phyloP scores from a whole-genome alignment of 148 eudicot species.

The Rhododendron vialii region DNA sequence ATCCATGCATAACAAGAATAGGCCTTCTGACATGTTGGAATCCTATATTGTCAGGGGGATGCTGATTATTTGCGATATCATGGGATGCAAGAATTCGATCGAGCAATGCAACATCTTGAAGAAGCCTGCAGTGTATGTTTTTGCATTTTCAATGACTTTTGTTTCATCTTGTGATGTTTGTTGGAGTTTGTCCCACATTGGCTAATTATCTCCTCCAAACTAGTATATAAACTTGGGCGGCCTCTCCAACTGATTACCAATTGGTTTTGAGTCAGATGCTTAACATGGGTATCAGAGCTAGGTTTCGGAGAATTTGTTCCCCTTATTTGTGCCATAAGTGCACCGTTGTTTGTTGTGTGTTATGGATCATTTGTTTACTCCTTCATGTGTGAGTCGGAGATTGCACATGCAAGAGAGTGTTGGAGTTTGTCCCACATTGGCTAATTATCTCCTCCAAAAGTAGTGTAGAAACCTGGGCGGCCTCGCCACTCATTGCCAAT shows the following conservation, averaged over 20 bases:
- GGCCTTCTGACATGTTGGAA: not conserved
- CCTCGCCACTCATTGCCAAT: too few relatives aligned
- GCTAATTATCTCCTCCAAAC: not conserved
- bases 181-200: not conserved
- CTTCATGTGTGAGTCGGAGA: too few relatives aligned
- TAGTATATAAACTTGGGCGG: too few relatives aligned
- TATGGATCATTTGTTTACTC: too few relatives aligned
- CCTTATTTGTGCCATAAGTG: too few relatives aligned
- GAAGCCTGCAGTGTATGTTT: conserved; percentile 70
- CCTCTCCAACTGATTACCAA: too few relatives aligned
- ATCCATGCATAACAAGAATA: not conserved
- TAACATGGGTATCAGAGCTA: too few relatives aligned
- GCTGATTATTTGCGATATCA: conserved; percentile 77
- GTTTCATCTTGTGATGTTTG: not conserved
- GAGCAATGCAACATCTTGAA: conserved; percentile 97
- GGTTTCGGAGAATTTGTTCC: too few relatives aligned
- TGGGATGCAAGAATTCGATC: conserved; percentile 94
- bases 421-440: not conserved
- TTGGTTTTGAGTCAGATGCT: not conserved
- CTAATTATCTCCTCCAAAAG: not conserved
- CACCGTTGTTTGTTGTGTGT: too few relatives aligned
- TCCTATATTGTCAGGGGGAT: conserved; percentile 65
- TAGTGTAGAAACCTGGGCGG: too few relatives aligned
- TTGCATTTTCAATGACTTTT: not conserved
- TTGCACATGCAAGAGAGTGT: too few relatives aligned